Conservation (phyloP, 441 rosid genomes). For the Croton laevigatus region DNA sequence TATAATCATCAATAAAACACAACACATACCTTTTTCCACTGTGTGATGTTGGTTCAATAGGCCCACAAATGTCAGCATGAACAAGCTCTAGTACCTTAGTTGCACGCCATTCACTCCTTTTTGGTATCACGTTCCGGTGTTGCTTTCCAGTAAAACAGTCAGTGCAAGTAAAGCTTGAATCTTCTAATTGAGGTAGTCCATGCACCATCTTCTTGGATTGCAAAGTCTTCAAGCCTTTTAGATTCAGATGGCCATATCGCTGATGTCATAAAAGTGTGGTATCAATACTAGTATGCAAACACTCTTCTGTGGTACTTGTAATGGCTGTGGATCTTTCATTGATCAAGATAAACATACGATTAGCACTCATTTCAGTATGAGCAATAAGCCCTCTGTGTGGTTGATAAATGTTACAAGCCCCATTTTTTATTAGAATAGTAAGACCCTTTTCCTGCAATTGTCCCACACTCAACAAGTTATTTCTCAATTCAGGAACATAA, state of each 20-base stretch:
- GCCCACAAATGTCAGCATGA: neutral
- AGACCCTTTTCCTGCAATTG: neutral
- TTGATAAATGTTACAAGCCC: neutral
- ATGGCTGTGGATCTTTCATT: neutral
- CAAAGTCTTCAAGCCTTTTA: constrained; percentile 1
- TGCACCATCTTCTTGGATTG: constrained; percentile 3
- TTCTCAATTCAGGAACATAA: neutral
- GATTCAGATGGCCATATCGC: neutral
- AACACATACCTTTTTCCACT: neutral
- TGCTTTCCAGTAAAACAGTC: constrained; percentile 11
- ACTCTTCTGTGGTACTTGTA: neutral
- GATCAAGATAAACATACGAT: neutral
- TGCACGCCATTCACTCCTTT: neutral
- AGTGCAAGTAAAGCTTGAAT: neutral
- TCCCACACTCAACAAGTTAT: neutral
- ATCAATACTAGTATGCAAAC: neutral
- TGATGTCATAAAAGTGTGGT: neutral
- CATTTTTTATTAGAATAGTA: neutral
- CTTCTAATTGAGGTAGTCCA: neutral
- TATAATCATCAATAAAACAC: constrained; percentile 8
- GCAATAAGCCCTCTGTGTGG: neutral
- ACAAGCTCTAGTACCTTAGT: neutral
- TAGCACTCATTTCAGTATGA: neutral
- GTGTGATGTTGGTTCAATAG: neutral
- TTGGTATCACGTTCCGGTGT: neutral